Evolutionary conservation across 495 filamentous ascomycete species (phyloP), one percentile per base, ranked within the genome.

Genomic region (Chaetomium tenue): DNA sequence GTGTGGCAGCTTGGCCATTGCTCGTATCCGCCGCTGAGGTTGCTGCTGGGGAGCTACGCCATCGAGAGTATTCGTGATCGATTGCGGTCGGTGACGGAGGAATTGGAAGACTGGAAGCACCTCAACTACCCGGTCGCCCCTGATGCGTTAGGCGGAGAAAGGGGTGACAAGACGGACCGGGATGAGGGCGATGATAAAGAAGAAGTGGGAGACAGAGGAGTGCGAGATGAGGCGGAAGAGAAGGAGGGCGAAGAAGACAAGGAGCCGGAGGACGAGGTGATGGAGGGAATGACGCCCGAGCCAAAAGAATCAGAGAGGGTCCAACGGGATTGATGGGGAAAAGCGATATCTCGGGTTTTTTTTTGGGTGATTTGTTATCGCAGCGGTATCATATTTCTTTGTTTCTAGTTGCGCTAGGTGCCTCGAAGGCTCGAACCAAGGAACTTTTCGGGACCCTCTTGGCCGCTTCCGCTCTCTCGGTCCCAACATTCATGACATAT

Each of bases 1-100:
- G 89, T 97, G 9, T 98, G 94, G 94, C 91, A 98, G 81, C 79
- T 98, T 46, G 94, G 88, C 0, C 94, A 98, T 77, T 98, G 94
- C 76, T 86, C 83, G 18, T 95, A 92, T 71, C 94, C 94, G 54
- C 94, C 94, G 0, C 71, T 98, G 61, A 75, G 94, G 26, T 75
- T 98, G 66, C 81, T 97, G 60, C 72, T 98, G 61, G 94, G 94
- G 0, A 92, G 88, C 48, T 97, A 95, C 77, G 94, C 94, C 0
- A 92, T 98, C 39, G 93, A 98, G 77, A 96, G 91, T 71, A 92
- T 97, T 62, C 81, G 94, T 25, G 94, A 98, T 77, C 81, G 93
- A 33, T 71, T 98, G 66, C 83, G 92, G 68, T 91, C 88, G 64
- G 89, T 96, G 46, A 98, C 91, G 48, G 94, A 98, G 75, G 94